Percentiles rank a stretch among this genome's conserved stretches.
Conservation (phyloP, 257 asterid genomes). For the Solanum peruvianum region DNA sequence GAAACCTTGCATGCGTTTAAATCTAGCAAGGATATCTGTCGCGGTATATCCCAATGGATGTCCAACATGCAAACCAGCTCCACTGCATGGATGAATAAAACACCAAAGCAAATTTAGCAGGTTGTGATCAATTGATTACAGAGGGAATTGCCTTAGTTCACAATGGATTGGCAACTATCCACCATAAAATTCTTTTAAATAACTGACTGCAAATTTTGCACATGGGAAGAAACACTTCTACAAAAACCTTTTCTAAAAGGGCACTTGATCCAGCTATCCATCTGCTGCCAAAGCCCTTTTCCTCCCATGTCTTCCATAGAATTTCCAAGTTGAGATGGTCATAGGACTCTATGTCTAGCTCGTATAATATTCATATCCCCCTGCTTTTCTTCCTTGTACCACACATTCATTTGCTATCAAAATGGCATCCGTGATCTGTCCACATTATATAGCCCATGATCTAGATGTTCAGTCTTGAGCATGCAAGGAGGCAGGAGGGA, state of each 20-base stretch:
- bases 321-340: background rate
- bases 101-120: slow-evolving; percentile 1
- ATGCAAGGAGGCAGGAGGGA: background rate
- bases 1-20: slow-evolving; percentile 91
- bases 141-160: background rate
- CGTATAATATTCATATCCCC: background rate
- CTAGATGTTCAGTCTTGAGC: background rate
- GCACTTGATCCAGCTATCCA: background rate
- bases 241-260: background rate
- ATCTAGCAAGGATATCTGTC: slow-evolving; percentile 93
- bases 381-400: background rate
- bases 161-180: background rate
- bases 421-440: background rate
- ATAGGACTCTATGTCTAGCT: background rate
- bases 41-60: slow-evolving; percentile 99
- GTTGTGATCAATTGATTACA: background rate
- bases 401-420: background rate
- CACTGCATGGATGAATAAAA: slow-evolving; percentile 46
- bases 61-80: slow-evolving; percentile 97
- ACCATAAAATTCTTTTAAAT: background rate
- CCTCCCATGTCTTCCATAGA: background rate
- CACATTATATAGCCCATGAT: background rate
- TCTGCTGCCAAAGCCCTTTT: background rate
- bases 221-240: background rate
- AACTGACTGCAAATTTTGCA: background rate